Evolutionary conservation across 495 filamentous ascomycete species (phyloP).

Genomic region (Penicillium chermesinum): DNA sequence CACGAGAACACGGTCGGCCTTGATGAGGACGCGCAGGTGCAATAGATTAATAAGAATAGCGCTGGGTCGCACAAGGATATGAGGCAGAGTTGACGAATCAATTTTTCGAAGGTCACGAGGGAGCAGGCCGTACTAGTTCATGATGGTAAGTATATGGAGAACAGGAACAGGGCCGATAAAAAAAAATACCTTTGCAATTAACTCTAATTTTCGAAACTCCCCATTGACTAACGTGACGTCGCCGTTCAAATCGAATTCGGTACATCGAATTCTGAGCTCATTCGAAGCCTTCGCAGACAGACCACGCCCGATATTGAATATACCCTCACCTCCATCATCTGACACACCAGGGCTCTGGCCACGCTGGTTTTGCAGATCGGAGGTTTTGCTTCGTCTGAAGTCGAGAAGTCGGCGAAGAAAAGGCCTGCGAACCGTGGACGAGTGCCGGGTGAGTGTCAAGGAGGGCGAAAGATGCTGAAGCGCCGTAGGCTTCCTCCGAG

Average conservation of each 20-base stretch:
- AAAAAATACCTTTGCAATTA: conserved; percentile 90
- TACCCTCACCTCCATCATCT: conserved; percentile 35
- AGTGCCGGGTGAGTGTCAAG: conserved; percentile 26
- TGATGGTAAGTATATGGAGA: background rate
- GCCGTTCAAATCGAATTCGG: conserved; percentile 90
- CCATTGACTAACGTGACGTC: conserved; percentile 91
- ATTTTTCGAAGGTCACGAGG: conserved; percentile 97
- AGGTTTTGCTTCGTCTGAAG: conserved; percentile 27
- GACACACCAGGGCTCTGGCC: conserved; percentile 22
- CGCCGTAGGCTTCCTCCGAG: conserved; percentile 9
- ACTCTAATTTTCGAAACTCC: conserved; percentile 93
- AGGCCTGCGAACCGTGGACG: conserved; percentile 40
- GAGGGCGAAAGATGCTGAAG: background rate
- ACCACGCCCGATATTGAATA: conserved; percentile 51
- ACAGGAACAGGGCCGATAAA: background rate
- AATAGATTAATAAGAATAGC: conserved; percentile 93
- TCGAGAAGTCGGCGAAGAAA: conserved; percentile 56
- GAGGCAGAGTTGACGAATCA: conserved; percentile 94
- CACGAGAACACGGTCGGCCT: conserved; percentile 85
- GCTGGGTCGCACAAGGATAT: conserved; percentile 89
- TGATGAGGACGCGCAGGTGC: conserved; percentile 90
- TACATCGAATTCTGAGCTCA: conserved; percentile 81
- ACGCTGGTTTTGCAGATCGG: conserved; percentile 20
- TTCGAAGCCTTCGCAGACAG: conserved; percentile 67
- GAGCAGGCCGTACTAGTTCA: conserved; percentile 77